Conservation (phyloP, 1,139 yeast species). For the Yamadazyma dendronema region DNA sequence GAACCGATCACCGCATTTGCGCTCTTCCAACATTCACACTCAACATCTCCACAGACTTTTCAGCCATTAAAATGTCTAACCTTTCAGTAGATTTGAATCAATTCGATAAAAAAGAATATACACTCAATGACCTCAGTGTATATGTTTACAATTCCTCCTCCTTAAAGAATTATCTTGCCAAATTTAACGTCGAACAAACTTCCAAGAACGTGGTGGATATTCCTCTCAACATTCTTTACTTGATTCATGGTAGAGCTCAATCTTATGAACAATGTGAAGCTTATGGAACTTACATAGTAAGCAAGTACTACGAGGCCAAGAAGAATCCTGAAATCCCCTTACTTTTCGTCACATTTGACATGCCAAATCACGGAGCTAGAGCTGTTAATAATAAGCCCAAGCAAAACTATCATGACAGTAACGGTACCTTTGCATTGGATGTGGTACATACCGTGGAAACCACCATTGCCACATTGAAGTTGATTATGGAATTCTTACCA, state of each 20-base stretch:
- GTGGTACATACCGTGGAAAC: constrained; percentile 54
- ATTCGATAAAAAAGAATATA: constrained; percentile 23
- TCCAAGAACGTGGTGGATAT: constrained; percentile 18
- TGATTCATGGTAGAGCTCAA: constrained; percentile 39
- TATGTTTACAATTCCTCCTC: constrained; percentile 33
- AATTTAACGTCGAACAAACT: constrained; percentile 8
- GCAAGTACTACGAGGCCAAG: constrained; percentile 22
- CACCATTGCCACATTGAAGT: constrained; percentile 46
- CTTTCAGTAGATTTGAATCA: constrained; percentile 18
- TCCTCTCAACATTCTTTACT: constrained; percentile 37
- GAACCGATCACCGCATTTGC: background rate
- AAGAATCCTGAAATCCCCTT: constrained; percentile 25
- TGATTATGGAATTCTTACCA: constrained; percentile 50
- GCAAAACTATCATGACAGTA: constrained; percentile 46
- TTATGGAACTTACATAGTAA: constrained; percentile 28
- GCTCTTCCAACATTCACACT: background rate
- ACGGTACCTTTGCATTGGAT: constrained; percentile 51
- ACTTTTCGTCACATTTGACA: constrained; percentile 55
- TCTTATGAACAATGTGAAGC: constrained; percentile 29
- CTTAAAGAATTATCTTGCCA: constrained; percentile 24
- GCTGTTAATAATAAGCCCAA: constrained; percentile 34
- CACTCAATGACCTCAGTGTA: constrained; percentile 34
- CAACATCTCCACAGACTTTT: background rate
- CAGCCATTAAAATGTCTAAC: background rate
- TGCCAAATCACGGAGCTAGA: constrained; percentile 61